phyloP scores from a whole-genome alignment of 164 flowering plant genomes.

The Magnolia kwangsiensis region DNA sequence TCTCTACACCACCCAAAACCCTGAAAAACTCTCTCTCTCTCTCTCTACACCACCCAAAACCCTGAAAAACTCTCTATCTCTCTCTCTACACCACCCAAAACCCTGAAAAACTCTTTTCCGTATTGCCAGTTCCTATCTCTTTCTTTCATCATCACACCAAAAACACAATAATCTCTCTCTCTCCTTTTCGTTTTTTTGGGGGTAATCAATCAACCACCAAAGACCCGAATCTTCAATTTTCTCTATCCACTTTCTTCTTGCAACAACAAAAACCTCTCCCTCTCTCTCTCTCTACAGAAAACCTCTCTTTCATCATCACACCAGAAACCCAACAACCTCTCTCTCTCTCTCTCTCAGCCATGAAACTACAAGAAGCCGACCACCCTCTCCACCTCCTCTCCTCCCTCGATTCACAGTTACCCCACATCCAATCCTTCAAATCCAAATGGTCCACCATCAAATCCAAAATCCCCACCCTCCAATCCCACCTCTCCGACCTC shows the following conservation, averaged over 20 bases:
- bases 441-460: conserved; percentile 47
- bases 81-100: too few relatives aligned
- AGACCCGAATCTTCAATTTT: background rate
- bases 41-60: too few relatives aligned
- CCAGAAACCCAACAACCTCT: background rate
- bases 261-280: background rate
- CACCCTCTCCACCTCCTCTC: conserved; percentile 13
- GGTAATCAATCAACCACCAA: background rate
- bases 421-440: conserved; percentile 33
- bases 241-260: background rate
- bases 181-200: background rate
- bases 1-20: too few relatives aligned
- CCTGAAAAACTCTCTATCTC: background rate
- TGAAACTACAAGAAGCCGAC: conserved; percentile 22
- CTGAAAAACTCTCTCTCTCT: too few relatives aligned
- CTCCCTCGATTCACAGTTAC: conserved; percentile 18
- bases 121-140: background rate
- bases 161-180: background rate
- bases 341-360: conserved; percentile 10
- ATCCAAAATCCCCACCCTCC: conserved; percentile 44
- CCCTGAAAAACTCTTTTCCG: background rate
- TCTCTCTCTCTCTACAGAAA: background rate
- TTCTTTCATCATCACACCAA: background rate
- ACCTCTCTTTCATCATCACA: background rate
- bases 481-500: conserved; percentile 45